Percentiles rank a stretch among this genome's conserved stretches.
These are phyloP conservation scores for Vigna hirtella DNA, from an alignment of 306 rosid genomes.

Conservation along the genomic window DNA sequence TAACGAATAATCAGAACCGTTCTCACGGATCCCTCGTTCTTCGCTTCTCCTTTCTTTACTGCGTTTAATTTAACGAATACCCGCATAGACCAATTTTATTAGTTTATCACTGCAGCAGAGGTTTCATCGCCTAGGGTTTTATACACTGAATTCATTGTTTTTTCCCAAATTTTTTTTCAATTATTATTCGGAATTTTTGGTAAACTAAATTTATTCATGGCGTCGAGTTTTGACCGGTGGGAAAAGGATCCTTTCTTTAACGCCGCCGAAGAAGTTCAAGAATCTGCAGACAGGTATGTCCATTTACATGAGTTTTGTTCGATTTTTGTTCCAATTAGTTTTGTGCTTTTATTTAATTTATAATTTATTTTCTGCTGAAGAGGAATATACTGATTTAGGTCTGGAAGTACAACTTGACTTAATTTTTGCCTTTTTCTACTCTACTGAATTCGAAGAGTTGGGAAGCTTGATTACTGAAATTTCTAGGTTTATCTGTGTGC, in stretches of 20 bases:
- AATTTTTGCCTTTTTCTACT: background rate
- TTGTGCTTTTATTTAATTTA: background rate
- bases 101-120: background rate
- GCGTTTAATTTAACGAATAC: background rate
- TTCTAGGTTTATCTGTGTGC: slow-evolving; percentile 19
- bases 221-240: slow-evolving; percentile 95
- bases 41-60: background rate
- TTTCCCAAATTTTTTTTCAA: background rate
- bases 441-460: slow-evolving; percentile 3
- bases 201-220: slow-evolving; percentile 57
- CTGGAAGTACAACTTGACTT: background rate
- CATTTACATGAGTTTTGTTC: background rate
- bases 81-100: background rate
- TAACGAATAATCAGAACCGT: background rate
- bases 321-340: background rate
- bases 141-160: background rate
- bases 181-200: background rate
- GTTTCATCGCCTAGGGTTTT: slow-evolving; percentile 46
- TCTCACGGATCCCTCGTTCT: slow-evolving; percentile 23
- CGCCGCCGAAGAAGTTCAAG: slow-evolving; percentile 97
- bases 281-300: slow-evolving; percentile 88
- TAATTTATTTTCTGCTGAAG: background rate
- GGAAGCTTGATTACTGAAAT: background rate
- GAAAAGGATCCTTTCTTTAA: slow-evolving; percentile 91
- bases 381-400: background rate